Evolutionary conservation across 768 basidiomycete species (phyloP).

Genomic region (Xanthoconium purpureum): DNA sequence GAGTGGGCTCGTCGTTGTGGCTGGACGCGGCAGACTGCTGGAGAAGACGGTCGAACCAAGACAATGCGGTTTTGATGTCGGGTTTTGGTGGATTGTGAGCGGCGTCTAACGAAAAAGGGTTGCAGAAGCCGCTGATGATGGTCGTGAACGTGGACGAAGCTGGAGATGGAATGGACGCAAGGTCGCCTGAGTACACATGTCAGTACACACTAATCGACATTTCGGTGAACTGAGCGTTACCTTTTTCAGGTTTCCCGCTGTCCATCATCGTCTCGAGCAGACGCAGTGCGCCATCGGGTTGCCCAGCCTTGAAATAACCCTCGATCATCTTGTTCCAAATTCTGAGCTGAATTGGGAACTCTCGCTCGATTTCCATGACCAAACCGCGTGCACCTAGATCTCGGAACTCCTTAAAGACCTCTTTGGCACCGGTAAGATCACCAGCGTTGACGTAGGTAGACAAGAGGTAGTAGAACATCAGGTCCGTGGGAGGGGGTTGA

Average conservation of each 20-base stretch:
- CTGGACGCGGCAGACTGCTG: constrained; percentile 35
- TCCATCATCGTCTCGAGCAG: constrained; percentile 73
- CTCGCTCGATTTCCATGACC: constrained; percentile 17
- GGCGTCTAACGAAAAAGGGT: constrained; percentile 31
- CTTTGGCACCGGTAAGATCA: constrained; percentile 48
- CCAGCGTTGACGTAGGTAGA: constrained; percentile 51
- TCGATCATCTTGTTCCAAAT: constrained; percentile 78
- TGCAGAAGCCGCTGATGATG: constrained; percentile 65
- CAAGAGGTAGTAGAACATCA: constrained; percentile 55
- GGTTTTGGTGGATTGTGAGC: constrained; percentile 9
- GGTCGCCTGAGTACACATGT: constrained; percentile 13
- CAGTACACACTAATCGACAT: background rate
- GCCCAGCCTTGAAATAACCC: constrained; percentile 62
- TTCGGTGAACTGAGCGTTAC: background rate
- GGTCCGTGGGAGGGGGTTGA: constrained; percentile 30
- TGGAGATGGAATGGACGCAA: constrained; percentile 50
- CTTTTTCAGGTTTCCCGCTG: constrained; percentile 26
- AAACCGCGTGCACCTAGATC: constrained; percentile 38
- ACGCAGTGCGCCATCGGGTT: constrained; percentile 59
- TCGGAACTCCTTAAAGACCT: constrained; percentile 62
- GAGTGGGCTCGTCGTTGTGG: constrained; percentile 42
- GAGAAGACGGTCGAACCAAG: constrained; percentile 71
- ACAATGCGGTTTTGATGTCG: constrained; percentile 60
- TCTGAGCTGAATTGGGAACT: constrained; percentile 38
- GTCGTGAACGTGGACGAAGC: constrained; percentile 60